Evolutionary conservation across 75 land plant genomes (phyloP).

Genomic region (Ceratopteris richardii): DNA sequence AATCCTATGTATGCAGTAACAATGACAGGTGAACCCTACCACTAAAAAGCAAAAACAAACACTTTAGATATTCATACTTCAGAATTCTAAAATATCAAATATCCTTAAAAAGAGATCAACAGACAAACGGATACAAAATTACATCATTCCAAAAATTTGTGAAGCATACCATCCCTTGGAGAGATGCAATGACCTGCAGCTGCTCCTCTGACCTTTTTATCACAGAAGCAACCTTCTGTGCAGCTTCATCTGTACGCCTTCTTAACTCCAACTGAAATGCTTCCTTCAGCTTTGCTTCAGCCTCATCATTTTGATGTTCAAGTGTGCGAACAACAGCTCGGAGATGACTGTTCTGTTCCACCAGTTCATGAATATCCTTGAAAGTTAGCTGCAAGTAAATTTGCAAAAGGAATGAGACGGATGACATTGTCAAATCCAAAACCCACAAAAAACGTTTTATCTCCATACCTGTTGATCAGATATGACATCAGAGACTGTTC

Average conservation of each 20-base stretch:
- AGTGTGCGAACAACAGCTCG: conserved; percentile 60
- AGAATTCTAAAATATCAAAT: too few species aligned
- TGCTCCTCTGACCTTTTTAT: conserved; percentile 75
- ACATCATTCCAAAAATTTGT: too few species aligned
- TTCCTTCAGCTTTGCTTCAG: conserved; percentile 59
- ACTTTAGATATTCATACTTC: too few species aligned
- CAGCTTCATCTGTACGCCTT: conserved; percentile 57
- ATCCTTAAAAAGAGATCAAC: too few species aligned
- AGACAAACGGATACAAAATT: too few species aligned
- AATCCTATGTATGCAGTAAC: too few species aligned
- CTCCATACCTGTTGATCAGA: conserved; percentile 45
- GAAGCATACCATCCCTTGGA: conserved; percentile 61
- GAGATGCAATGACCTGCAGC: conserved; percentile 68
- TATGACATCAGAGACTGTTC: conserved; percentile 38
- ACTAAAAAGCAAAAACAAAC: too few species aligned
- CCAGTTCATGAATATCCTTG: conserved; percentile 83
- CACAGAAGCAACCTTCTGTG: conserved; percentile 56
- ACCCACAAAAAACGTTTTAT: too few species aligned
- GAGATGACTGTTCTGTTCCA: conserved; percentile 85
- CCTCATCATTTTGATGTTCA: conserved; percentile 46
- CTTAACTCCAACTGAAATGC: conserved; percentile 57
- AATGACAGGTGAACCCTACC: too few species aligned
- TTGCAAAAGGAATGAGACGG: too few species aligned
- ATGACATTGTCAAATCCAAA: too few species aligned
- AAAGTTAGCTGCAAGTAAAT: conserved; percentile 55